phyloP scores from a whole-genome alignment of 306 rosid genomes.

The Gynostemma pentaphyllum region DNA sequence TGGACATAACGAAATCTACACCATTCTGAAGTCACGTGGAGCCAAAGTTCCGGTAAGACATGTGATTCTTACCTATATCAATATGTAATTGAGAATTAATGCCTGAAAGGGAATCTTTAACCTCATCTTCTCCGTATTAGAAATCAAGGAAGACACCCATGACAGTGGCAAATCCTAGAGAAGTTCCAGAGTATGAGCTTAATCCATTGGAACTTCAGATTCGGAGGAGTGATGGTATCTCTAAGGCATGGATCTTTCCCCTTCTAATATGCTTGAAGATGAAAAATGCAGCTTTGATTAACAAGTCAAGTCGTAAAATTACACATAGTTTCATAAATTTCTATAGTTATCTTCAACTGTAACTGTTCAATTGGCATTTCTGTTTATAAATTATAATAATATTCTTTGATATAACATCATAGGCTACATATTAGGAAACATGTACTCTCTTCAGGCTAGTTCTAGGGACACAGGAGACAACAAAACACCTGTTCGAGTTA shows the following conservation, averaged over 20 bases:
- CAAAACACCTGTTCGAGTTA: no score
- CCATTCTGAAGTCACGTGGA: constrained; percentile 79
- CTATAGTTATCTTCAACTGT: no score
- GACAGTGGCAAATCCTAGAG: constrained; percentile 95
- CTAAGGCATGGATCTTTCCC: constrained; percentile 40
- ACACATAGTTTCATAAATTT: no score
- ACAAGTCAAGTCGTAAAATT: neutral
- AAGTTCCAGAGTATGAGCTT: constrained; percentile 98
- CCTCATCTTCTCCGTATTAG: constrained; percentile 26
- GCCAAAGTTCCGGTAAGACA: constrained; percentile 77
- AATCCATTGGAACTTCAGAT: constrained; percentile 95
- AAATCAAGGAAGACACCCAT: constrained; percentile 90
- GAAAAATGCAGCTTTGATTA: neutral
- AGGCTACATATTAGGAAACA: no score
- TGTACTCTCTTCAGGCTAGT: no score
- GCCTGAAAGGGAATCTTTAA: constrained; percentile 8
- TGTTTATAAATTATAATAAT: no score
- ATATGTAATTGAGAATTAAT: neutral
- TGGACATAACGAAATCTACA: constrained; percentile 62
- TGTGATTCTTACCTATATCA: neutral
- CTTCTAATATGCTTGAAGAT: neutral
- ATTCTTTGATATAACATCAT: no score
- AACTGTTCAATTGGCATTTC: neutral
- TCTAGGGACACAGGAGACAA: no score
- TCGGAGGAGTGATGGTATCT: constrained; percentile 79